Evolutionary conservation across 1,139 yeast species (phyloP), one percentile per base, ranked within the genome.

Genomic region (Magnusiomyces magnusii): DNA sequence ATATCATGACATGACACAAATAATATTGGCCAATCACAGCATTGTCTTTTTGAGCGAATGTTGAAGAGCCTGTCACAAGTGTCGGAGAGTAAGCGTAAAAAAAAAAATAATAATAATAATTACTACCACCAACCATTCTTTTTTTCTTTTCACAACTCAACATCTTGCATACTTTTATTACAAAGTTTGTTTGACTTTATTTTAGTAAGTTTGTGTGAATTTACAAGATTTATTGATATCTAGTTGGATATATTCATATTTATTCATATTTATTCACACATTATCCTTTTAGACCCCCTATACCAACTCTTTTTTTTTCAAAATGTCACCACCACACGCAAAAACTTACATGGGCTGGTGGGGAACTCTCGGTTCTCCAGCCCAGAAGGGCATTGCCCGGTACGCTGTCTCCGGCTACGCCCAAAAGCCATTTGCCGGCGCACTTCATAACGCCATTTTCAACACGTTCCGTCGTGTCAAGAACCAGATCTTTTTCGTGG

Each of bases 261-360:
- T n/a, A n/a, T n/a, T n/a, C n/a, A n/a, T n/a, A n/a, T n/a, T n/a
- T n/a, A n/a, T n/a, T n/a, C n/a, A n/a, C n/a, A n/a, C n/a, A n/a
- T n/a, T n/a, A n/a, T n/a, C n/a, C n/a, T n/a, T n/a, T n/a, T n/a
- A n/a, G n/a, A n/a, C n/a, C n/a, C n/a, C n/a, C n/a, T n/a, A n/a
- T n/a, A n/a, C n/a, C n/a, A n/a, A n/a, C 36, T 31, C 13, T 31
- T 31, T 31, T 31, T 31, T 51, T 53, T 53, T 57, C 75, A 66
- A 41, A 69, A 85, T 85, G 90, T 87, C 80, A 69, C 88, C 87
- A 73, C 86, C 86, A 76, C 83, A 84, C 69, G 86, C 87, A 72
- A 84, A 83, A 71, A 74, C 92, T 71, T 91, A 87, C 73, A 85
- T 88, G 92, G 98, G 98, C 71, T 91, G 97, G 97, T 91, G 98